Base-by-base conservation (phyloP, 345 rosid genomes). In the Leavenworthia alabamica region DNA sequence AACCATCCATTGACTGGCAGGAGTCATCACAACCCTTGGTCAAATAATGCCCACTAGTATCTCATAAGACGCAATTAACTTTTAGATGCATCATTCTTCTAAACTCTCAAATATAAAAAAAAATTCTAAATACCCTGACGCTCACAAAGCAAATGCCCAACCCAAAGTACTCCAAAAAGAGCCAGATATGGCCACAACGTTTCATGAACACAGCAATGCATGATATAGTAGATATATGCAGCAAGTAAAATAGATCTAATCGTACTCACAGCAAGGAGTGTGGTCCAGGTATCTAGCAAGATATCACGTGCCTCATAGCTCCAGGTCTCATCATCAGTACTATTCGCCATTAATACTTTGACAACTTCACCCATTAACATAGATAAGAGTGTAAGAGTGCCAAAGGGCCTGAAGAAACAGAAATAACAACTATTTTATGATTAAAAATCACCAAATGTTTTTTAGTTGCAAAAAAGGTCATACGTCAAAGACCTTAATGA, bases 251-350 rank as follows among this genome's bases (percentile, higher is more conserved):
- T 10, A 50, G 26, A 56, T 55, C 39, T 41, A 71, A 58, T 16
- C 19, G 70, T 75, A 75, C 40, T 51, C 85, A 93, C 99, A 87
- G 66, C 57, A 31, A 93, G 99, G 46, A 93, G 73, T 13, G 85
- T 73, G 55, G 88, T 85, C 99, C 99, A 93, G 43, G 91, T 82
- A 75, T 93, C 99, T 73, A 93, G 77, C 67, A 93, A 79, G 77
- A 93, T 89, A 78, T 93, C 99, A 13, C 97, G 95, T 19, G 96
- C 94, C 73, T 83, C 97, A 88, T 94, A 87, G 77, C 96, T 93
- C 99, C 97, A 93, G 33, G 85, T 77, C 76, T 83, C 98, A 44
- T 93, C 82, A 31, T 85, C 94, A 26, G 80, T 73, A 69, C 56
- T 68, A 64, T 76, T 79, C 19, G 68, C 78, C 84, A 82, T 73